Conservation (phyloP, 2,329 filamentous ascomycete species). For the Pseudocercospora eumusae region DNA sequence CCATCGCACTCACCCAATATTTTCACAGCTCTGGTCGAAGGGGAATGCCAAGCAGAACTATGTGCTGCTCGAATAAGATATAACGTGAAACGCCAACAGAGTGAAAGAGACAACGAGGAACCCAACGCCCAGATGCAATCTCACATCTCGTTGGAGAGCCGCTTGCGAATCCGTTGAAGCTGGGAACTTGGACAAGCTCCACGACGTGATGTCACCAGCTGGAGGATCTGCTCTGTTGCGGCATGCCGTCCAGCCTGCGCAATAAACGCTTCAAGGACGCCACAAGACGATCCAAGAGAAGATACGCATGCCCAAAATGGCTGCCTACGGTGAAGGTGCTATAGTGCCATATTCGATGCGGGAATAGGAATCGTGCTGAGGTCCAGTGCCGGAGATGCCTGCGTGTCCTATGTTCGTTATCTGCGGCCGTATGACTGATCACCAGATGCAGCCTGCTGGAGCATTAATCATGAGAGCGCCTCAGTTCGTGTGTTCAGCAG, state of each 20-base stretch:
- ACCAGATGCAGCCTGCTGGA: background rate
- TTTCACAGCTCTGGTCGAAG: background rate
- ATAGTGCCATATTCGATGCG: background rate
- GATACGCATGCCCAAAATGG: background rate
- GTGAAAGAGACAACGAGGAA: conserved; percentile 5
- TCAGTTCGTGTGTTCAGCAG: background rate
- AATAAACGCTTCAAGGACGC: background rate
- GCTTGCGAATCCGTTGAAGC: conserved; percentile 4
- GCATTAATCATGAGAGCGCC: background rate
- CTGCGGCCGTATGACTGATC: background rate
- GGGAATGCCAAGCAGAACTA: background rate
- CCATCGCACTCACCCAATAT: background rate
- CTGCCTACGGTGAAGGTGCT: background rate
- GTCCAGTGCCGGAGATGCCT: background rate
- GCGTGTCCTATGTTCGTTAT: background rate
- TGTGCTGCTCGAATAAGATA: background rate
- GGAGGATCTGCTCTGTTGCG: conserved; percentile 3
- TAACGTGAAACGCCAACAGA: background rate
- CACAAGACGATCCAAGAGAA: background rate
- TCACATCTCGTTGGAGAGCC: conserved; percentile 1
- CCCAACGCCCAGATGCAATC: conserved; percentile 1
- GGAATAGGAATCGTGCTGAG: background rate
- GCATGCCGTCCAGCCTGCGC: background rate
- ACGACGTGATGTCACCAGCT: conserved; percentile 5
- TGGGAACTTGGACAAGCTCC: conserved; percentile 14